These are phyloP conservation scores for Canna indica DNA, from an alignment of 176 grass and related monocot genomes.

Conservation along the genomic window DNA sequence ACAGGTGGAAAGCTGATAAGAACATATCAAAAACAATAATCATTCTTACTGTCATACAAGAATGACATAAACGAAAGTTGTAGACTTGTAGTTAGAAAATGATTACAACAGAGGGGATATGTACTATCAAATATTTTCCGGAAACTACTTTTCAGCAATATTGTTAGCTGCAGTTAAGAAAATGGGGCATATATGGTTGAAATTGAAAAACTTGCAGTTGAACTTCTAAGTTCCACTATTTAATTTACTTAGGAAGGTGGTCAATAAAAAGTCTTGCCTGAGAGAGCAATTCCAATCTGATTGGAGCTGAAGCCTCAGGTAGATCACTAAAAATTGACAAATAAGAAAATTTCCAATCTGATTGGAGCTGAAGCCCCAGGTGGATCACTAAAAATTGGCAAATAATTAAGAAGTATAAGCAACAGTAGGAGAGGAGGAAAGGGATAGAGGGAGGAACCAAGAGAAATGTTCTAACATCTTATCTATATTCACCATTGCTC, in stretches of 20 bases:
- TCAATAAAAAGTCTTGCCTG: background rate
- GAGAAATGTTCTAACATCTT: too few species aligned
- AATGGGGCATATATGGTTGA: background rate
- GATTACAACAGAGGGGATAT: background rate
- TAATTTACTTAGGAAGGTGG: background rate
- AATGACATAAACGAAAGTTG: background rate
- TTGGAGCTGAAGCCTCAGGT: background rate
- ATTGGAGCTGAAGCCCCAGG: background rate
- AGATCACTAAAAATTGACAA: background rate
- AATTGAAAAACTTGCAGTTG: background rate
- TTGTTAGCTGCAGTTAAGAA: background rate
- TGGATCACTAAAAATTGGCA: background rate
- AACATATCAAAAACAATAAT: background rate
- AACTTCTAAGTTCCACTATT: background rate
- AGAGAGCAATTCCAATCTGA: background rate
- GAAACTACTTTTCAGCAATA: background rate
- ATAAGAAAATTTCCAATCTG: background rate
- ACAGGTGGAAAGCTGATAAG: conserved; percentile 55
- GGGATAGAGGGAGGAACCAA: too few species aligned
- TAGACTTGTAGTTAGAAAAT: background rate
- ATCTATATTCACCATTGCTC: too few species aligned
- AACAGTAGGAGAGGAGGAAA: too few species aligned
- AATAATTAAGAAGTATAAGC: too few species aligned
- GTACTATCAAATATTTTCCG: background rate
- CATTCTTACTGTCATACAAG: background rate